A percentile compares a stretch with the other conserved stretches of the same genome.
Conservation (phyloP, 768 basidiomycete species). For the Leccinum aurantiacum region DNA sequence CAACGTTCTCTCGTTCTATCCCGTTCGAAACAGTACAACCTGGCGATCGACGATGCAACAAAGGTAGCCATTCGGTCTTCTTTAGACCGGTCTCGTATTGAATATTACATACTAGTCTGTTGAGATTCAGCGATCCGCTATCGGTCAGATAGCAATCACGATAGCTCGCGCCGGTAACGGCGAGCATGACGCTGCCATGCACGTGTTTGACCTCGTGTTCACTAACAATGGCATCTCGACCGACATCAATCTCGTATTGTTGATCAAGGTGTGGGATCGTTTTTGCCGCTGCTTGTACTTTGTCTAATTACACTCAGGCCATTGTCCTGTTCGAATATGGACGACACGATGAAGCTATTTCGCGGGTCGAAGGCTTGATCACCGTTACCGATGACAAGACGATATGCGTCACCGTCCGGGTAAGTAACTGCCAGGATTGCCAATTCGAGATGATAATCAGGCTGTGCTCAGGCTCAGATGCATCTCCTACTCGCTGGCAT, state of each 20-base stretch:
- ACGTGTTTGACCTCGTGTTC: no score
- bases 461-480: constrained; percentile 7
- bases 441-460: not conserved
- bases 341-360: constrained; percentile 6
- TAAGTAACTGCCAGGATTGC: not conserved
- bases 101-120: no score
- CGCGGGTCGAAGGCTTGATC: constrained; percentile 6
- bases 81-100: no score
- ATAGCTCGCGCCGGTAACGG: no score
- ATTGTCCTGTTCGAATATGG: constrained; percentile 10
- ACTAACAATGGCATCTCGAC: not conserved
- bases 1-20: not conserved
- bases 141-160: no score
- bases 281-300: not conserved
- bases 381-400: not conserved
- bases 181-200: no score
- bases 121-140: no score
- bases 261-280: constrained; percentile 10
- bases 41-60: no score
- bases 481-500: not conserved
- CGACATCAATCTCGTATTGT: constrained; percentile 10
- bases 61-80: no score
- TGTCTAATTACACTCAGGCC: not conserved
- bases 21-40: not conserved
- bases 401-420: not conserved